Percentiles rank a stretch among this genome's conserved stretches.
Evolutionary conservation across 495 filamentous ascomycete species (phyloP).

Genomic region (Aspergillus carlsbadensis): DNA sequence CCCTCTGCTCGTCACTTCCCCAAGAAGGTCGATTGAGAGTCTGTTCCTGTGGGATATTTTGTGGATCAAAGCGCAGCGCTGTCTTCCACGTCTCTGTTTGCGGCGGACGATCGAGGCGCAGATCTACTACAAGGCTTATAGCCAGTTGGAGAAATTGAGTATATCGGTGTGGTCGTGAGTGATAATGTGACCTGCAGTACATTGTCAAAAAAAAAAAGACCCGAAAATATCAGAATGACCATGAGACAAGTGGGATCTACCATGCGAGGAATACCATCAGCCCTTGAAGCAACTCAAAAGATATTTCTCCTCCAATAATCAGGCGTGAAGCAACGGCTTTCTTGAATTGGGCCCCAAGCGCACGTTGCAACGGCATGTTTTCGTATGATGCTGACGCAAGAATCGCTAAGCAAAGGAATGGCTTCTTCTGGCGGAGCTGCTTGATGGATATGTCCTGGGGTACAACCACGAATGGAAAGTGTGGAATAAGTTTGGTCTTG

Average conservation of each 20-base stretch:
- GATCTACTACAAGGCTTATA: constrained; percentile 42
- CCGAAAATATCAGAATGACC: too few species aligned
- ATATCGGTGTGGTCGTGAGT: constrained; percentile 38
- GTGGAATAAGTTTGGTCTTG: constrained; percentile 17
- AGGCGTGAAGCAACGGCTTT: constrained; percentile 23
- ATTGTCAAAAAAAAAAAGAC: too few species aligned
- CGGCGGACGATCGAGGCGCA: constrained; percentile 40
- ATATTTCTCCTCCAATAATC: constrained; percentile 44
- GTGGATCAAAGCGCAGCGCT: too few species aligned
- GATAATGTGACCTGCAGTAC: constrained; percentile 25
- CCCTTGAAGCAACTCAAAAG: constrained; percentile 49
- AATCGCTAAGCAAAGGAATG: too few species aligned
- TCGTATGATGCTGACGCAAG: too few species aligned
- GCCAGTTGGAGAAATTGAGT: constrained; percentile 45
- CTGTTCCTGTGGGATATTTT: constrained; percentile 4
- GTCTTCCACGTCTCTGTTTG: constrained; percentile 12
- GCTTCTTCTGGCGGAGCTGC: too few species aligned
- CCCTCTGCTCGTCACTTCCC: constrained; percentile 24
- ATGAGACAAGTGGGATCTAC: constrained; percentile 15
- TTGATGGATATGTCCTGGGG: constrained; percentile 4
- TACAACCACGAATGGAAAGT: constrained; percentile 38
- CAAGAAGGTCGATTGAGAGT: constrained; percentile 16
- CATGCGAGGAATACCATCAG: constrained; percentile 47
- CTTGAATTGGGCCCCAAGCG: too few species aligned
- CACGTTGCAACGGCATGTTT: too few species aligned